These are phyloP conservation scores for Pseudogymnoascus sp. DNA, from an alignment of 2,329 filamentous ascomycete species.

Conservation along the genomic window DNA sequence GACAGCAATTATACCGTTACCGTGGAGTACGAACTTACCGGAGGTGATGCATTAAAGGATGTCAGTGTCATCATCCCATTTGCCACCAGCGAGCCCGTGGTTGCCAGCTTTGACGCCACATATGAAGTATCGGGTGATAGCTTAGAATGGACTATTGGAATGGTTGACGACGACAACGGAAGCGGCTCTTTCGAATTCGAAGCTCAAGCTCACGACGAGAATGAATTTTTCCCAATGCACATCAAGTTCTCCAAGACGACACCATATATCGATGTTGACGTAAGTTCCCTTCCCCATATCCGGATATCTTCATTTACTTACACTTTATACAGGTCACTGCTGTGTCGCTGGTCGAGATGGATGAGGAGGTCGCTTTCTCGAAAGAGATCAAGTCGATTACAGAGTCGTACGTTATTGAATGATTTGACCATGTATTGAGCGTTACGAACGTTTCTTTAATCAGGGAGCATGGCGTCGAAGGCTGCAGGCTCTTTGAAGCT, in stretches of 20 bases:
- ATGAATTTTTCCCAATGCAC: slow-evolving; percentile 97
- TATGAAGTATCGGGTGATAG: slow-evolving; percentile 92
- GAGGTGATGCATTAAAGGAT: slow-evolving; percentile 70
- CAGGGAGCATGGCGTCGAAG: slow-evolving; percentile 11
- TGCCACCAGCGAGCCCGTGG: slow-evolving; percentile 71
- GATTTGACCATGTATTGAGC: slow-evolving; percentile 26
- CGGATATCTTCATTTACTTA: slow-evolving; percentile 16
- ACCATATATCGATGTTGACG: slow-evolving; percentile 89
- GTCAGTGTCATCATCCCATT: slow-evolving; percentile 87
- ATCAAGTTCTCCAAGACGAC: slow-evolving; percentile 79
- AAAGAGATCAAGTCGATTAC: slow-evolving; percentile 74
- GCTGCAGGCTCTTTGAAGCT: slow-evolving; percentile 9
- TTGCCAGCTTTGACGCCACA: slow-evolving; percentile 87
- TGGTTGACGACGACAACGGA: slow-evolving; percentile 73
- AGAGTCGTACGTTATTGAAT: slow-evolving; percentile 72
- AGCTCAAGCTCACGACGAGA: slow-evolving; percentile 77
- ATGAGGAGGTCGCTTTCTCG: slow-evolving; percentile 73
- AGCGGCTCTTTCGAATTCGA: slow-evolving; percentile 94
- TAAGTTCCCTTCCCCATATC: slow-evolving; percentile 44
- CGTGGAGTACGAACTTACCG: slow-evolving; percentile 89
- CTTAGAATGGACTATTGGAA: slow-evolving; percentile 88
- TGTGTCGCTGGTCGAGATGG: slow-evolving; percentile 66
- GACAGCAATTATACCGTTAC: slow-evolving; percentile 81
- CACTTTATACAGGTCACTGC: slow-evolving; percentile 50
- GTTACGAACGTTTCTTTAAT: slow-evolving; percentile 5